Evolutionary conservation across 192 early-diverging fungal genomes (phyloP).

Genomic region (Coemansia sp.): DNA sequence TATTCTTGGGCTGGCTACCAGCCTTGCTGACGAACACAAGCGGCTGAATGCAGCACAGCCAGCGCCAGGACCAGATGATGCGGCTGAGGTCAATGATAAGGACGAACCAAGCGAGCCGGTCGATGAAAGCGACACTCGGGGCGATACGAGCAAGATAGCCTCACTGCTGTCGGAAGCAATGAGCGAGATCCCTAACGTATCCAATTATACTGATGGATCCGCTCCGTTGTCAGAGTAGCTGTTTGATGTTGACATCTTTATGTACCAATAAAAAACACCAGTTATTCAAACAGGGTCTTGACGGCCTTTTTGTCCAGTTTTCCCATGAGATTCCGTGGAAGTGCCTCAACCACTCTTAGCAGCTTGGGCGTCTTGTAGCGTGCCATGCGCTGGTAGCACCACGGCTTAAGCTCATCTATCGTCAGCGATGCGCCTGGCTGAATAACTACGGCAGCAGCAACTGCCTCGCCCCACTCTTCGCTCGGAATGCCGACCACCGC

Average conservation of each 20-base stretch:
- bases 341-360: constrained; percentile 49
- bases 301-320: constrained; percentile 86
- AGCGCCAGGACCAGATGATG: neutral
- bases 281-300: constrained; percentile 49
- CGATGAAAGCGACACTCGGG: neutral
- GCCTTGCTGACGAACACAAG: constrained; percentile 21
- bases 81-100: neutral
- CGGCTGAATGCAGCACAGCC: neutral
- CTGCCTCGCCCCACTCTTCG: constrained; percentile 75
- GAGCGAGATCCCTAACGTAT: neutral
- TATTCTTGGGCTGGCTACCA: constrained; percentile 23
- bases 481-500: constrained; percentile 73
- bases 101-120: neutral
- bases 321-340: constrained; percentile 87
- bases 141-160: neutral
- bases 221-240: neutral
- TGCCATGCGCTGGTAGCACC: constrained; percentile 65
- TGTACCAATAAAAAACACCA: too few relatives aligned
- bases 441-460: constrained; percentile 67
- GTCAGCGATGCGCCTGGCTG: constrained; percentile 23
- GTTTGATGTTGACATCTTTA: too few relatives aligned
- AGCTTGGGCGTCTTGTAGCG: constrained; percentile 74
- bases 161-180: neutral
- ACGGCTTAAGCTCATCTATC: constrained; percentile 42
- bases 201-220: neutral